Conservation (phyloP, 1,284 basidiomycete species). For the Malassezia sp. region DNA sequence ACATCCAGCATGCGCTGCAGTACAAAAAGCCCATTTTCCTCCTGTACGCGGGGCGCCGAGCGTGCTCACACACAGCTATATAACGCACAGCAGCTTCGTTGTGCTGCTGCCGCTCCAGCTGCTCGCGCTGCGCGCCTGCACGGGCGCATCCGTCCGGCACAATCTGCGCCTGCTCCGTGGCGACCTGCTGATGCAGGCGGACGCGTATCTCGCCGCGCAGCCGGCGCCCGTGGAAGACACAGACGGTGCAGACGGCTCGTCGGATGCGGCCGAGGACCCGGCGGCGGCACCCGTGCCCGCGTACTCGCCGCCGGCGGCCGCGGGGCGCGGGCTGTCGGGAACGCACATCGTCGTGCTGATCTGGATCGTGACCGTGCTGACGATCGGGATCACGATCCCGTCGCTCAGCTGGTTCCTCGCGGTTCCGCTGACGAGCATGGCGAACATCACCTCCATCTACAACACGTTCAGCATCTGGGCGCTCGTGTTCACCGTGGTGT, state of each 20-base stretch:
- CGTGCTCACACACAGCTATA: no score
- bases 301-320: not conserved
- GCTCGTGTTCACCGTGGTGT: conserved; percentile 42
- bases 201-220: not conserved
- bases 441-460: conserved; percentile 45
- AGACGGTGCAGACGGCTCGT: no score
- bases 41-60: no score
- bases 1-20: conserved; percentile 36
- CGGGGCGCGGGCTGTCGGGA: not conserved
- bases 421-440: conserved; percentile 44
- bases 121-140: conserved; percentile 22
- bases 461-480: conserved; percentile 46
- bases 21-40: conserved; percentile 41
- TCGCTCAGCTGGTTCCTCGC: conserved; percentile 44
- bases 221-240: no score
- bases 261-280: no score
- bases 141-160: conserved; percentile 22
- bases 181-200: conserved; percentile 18
- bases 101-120: conserved; percentile 39
- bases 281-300: no score
- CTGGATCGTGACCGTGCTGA: conserved; percentile 26
- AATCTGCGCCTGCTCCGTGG: conserved; percentile 27
- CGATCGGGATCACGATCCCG: conserved; percentile 36
- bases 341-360: conserved; percentile 12
- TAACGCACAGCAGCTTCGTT: conserved; percentile 39